Conservation (phyloP, 306 rosid genomes). For the Mimosa bimucronata region DNA sequence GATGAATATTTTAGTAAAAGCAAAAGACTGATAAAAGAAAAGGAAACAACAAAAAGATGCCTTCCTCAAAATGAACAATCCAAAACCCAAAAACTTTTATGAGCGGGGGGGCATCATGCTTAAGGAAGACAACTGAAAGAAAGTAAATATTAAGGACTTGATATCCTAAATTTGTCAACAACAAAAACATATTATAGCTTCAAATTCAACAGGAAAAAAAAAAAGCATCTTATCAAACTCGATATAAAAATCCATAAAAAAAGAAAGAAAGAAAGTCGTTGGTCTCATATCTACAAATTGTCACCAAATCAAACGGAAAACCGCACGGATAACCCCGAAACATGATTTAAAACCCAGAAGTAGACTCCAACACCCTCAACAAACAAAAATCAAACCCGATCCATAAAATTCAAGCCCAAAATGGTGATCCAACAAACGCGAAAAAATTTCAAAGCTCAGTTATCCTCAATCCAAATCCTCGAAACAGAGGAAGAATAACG, state of each 20-base stretch:
- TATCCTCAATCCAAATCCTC: not conserved
- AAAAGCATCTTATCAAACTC: not conserved
- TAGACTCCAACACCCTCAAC: not conserved
- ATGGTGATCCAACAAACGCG: not conserved
- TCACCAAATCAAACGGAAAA: not conserved
- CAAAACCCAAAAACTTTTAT: not conserved
- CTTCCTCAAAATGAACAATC: not conserved
- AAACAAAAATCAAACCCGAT: conserved; percentile 38
- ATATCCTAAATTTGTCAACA: not conserved
- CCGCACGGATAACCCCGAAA: not conserved
- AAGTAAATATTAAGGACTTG: not conserved
- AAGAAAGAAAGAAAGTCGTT: not conserved
- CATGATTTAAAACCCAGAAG: not conserved
- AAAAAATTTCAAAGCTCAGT: not conserved
- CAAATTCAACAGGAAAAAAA: not conserved
- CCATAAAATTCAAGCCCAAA: conserved; percentile 26
- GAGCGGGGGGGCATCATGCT: not conserved
- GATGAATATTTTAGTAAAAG: conserved; percentile 20
- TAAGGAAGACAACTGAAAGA: conserved; percentile 2
- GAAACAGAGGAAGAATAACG: not conserved
- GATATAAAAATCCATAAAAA: not conserved
- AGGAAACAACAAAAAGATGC: not conserved
- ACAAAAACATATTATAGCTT: not conserved
- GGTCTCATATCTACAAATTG: not conserved
- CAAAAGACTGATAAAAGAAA: not conserved